A percentile compares a stretch with the other conserved stretches of the same genome.
These are phyloP conservation scores for Blepharisma stoltei DNA, from an alignment of 73 alveolate genomes.

Conservation along the genomic window DNA sequence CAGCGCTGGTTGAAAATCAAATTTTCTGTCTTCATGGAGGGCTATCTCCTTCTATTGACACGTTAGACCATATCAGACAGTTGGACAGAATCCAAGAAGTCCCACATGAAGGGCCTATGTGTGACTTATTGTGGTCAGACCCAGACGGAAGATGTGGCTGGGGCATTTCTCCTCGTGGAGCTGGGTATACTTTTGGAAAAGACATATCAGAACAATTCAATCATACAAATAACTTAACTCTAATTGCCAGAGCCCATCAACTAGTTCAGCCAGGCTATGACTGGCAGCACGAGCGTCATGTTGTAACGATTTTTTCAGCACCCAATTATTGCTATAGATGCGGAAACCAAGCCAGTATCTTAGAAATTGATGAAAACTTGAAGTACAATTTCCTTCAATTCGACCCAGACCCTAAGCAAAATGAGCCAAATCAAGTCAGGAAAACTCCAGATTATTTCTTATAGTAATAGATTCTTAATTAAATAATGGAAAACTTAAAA, in stretches of 20 bases:
- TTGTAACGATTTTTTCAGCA: conserved; percentile 89
- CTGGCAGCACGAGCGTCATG: conserved; percentile 64
- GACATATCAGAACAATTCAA: conserved; percentile 87
- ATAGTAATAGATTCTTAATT: neutral
- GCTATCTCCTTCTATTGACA: conserved; percentile 78
- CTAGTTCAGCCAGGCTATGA: conserved; percentile 78
- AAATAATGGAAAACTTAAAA: too few relatives aligned
- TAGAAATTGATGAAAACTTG: conserved; percentile 60
- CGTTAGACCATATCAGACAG: conserved; percentile 52
- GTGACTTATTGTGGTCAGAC: conserved; percentile 88
- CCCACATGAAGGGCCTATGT: conserved; percentile 89
- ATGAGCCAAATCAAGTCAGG: conserved; percentile 24
- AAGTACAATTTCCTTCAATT: conserved; percentile 49
- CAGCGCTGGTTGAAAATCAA: conserved; percentile 60
- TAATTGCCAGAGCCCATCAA: conserved; percentile 81
- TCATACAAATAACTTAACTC: conserved; percentile 52
- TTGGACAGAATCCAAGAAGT: conserved; percentile 61
- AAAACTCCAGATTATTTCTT: conserved; percentile 29
- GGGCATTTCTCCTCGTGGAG: conserved; percentile 85
- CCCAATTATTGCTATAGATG: conserved; percentile 96
- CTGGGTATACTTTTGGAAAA: conserved; percentile 90
- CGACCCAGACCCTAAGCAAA: conserved; percentile 55
- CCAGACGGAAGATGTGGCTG: conserved; percentile 84
- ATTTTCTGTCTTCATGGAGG: conserved; percentile 99
- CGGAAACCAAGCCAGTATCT: conserved; percentile 79